These are phyloP conservation scores for Nakazawaea wyomingensis DNA, from an alignment of 805 yeast genomes.

Conservation along the genomic window DNA sequence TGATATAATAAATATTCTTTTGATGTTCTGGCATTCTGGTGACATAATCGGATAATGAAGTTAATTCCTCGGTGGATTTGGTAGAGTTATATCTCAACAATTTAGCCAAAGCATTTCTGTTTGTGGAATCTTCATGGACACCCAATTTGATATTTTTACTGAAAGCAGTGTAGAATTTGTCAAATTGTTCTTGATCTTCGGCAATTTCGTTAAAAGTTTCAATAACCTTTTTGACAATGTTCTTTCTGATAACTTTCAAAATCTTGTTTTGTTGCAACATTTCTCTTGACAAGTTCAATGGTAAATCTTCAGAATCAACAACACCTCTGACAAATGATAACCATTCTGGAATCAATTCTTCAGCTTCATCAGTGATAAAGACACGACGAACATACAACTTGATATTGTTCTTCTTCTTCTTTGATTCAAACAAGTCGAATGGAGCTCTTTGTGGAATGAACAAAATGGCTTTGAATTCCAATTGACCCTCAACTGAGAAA, in stretches of 20 bases:
- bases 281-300: slow-evolving; percentile 99
- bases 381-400: slow-evolving; percentile 99
- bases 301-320: slow-evolving; percentile 99
- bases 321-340: slow-evolving; percentile 96
- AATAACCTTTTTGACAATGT: slow-evolving; percentile 95
- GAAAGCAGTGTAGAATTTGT: slow-evolving; percentile 97
- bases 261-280: slow-evolving; percentile 99
- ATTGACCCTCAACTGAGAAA: slow-evolving; percentile 99
- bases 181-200: slow-evolving; percentile 98
- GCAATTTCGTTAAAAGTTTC: slow-evolving; percentile 99
- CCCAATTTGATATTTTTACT: slow-evolving; percentile 98
- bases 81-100: slow-evolving; percentile 96
- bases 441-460: slow-evolving; percentile 99
- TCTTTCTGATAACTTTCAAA: slow-evolving; percentile 98
- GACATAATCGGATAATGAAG: slow-evolving; percentile 94
- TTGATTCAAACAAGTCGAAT: slow-evolving; percentile 94
- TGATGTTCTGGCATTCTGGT: slow-evolving; percentile 99
- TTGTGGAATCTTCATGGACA: slow-evolving; percentile 97
- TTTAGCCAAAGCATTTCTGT: slow-evolving; percentile 94
- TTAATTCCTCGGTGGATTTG: slow-evolving; percentile 88
- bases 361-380: slow-evolving; percentile 99
- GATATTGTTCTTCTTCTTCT: slow-evolving; percentile 99
- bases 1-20: slow-evolving; percentile 98
- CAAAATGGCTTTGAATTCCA: slow-evolving; percentile 96
- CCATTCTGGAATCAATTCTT: slow-evolving; percentile 99